phyloP scores from a whole-genome alignment of 371 early-diverging fungal species.

The Mortierella sp. region DNA sequence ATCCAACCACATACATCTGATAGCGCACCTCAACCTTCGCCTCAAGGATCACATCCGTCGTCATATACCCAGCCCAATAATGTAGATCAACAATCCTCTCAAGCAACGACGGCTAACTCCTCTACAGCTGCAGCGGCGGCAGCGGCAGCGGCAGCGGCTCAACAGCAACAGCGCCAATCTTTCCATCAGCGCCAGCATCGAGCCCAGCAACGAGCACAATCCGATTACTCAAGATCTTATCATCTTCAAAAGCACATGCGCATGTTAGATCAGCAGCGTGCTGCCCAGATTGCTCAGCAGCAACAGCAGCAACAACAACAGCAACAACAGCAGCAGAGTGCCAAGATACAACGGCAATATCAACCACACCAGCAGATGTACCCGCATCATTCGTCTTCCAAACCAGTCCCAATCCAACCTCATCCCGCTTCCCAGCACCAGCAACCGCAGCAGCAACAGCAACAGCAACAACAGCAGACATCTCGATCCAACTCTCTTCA shows the following conservation, averaged over 20 bases:
- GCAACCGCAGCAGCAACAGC: conserved; percentile 30
- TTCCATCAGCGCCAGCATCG: conserved; percentile 47
- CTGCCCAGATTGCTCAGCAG: conserved; percentile 27
- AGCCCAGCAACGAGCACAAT: conserved; percentile 45
- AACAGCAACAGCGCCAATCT: conserved; percentile 38
- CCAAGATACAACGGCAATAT: conserved; percentile 39
- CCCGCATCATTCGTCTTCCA: conserved; percentile 13
- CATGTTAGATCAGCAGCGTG: conserved; percentile 46
- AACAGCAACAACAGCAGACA: conserved; percentile 23
- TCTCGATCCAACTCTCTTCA: conserved; percentile 10
- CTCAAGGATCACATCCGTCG: conserved; percentile 5
- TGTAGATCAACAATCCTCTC: background rate
- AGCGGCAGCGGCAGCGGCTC: conserved; percentile 15
- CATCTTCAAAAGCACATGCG: conserved; percentile 51
- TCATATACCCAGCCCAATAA: conserved; percentile 8
- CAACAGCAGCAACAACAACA: conserved; percentile 19
- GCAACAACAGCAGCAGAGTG: conserved; percentile 23
- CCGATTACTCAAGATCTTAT: conserved; percentile 42
- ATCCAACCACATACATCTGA: conserved; percentile 7
- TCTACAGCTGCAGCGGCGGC: conserved; percentile 11
- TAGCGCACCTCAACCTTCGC: background rate
- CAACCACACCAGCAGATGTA: conserved; percentile 51
- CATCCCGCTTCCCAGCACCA: conserved; percentile 12
- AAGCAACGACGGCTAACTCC: background rate
- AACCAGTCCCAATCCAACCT: conserved; percentile 12